Evolutionary conservation across 2,329 filamentous ascomycete species (phyloP), one percentile per base, ranked within the genome.

Genomic region (Penicillium sp.): DNA sequence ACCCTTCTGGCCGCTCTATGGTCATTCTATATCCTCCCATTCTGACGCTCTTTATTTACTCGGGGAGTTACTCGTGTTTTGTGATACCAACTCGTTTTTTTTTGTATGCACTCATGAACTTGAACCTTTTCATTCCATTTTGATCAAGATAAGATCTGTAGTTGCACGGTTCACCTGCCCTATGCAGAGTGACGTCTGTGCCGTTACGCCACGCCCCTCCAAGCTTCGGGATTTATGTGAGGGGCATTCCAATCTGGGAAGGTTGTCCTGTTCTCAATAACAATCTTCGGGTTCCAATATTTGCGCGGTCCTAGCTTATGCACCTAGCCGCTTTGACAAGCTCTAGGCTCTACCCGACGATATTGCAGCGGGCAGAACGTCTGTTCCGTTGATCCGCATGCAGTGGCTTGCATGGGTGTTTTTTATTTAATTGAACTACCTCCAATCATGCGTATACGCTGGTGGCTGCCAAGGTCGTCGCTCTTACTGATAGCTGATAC

Each of bases 181-280:
- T 42, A 55, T 61, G 58, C 52, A 47, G 19, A 46, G 38, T 60
- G 58, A 61, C 55, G 58, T 61, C 55, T 61, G 58, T 58, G 59
- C 56, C 52, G 49, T 41, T 54, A 16, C 48, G 48, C 31, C 51
- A 49, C 50, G 42, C 48, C 43, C 36, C 16, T 35, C 37, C 38
- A n/a, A 37, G 8, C 40, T 17, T 48, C 44, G 50, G 50, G 36
- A 26, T 41, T 35, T 19, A 35, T 37, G 1, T 14, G 33, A 49
- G 49, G 25, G 40, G 17, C 38, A 51, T 31, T 43, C 40, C 37
- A 17, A 19, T 17, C 12, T 37, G n/a, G 30, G 49, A 44, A 46
- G 40, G 31, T 46, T 51, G 31, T 22, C 37, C 48, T 11, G 36
- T 35, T 40, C 19, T 12, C 22, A 14, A n/a, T n/a, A 31, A 36